Base-by-base conservation (phyloP, 306 rosid genomes). In the Fagus sylvatica region DNA sequence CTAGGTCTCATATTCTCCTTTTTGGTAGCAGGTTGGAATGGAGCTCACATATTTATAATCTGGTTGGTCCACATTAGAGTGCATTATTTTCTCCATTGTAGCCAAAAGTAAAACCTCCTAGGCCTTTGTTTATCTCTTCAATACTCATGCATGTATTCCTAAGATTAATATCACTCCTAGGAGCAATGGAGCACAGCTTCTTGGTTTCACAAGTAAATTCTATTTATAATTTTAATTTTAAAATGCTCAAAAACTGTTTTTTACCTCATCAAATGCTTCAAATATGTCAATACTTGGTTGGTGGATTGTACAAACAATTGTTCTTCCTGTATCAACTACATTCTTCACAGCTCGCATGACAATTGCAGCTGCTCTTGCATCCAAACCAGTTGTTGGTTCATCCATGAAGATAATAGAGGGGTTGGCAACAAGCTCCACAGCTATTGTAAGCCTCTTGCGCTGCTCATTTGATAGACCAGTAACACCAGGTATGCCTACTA, bases 381-480 rank as follows among this genome's bases (percentile, higher is more conserved):
- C 90, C 59, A 90, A 79, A 34, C 91, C 91, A 0, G 93, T 77
- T 69, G 93, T 90, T 2, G 93, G 91, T 73, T 90, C 93, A 76
- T 87, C 93, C 90, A 90, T 80, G 84, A 90, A 85, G 68, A 90
- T 85, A 48, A 87, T 83, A 19, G 91, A 87, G 16, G 93, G 93
- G 75, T 89, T 89, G 17, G 93, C 83, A 42, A 90, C 87, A 42
- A 90, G 88, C 65, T 90, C 93, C 36, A 87, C 74, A 0, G 90
- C 93, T 74, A 89, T 87, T 4, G 93, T 89, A n/a, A 89, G 80
- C 34, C 93, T 72, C 57, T 89, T 89, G 42, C 90, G 83, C 67
- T 87, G 93, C 85, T 89, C 89, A 60, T 89, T 89, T 15, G 93
- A 89, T 53, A 89, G 72, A 13, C 93, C 93, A 28, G 82, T 85